Conservation (phyloP, 371 early-diverging fungal genomes). For the Syncephalastrum racemosum region DNA sequence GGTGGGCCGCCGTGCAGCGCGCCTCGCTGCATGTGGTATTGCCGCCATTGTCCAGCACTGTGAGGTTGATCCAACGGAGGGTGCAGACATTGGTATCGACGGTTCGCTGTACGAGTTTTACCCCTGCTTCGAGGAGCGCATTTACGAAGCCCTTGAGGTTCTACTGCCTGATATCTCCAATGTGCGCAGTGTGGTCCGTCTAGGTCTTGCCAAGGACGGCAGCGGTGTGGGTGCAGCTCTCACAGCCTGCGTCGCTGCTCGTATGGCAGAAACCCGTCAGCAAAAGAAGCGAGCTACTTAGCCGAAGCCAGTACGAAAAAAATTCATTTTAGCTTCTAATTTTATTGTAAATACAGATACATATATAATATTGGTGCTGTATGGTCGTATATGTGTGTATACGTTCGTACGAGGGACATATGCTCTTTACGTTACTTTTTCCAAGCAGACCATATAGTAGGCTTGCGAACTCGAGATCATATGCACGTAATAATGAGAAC, state of each 20-base stretch:
- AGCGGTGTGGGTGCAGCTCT: constrained; percentile 49
- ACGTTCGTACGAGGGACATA: too few relatives aligned
- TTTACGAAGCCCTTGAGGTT: constrained; percentile 69
- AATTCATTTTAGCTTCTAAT: too few relatives aligned
- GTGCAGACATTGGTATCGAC: constrained; percentile 86
- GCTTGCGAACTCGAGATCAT: too few relatives aligned
- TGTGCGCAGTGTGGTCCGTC: constrained; percentile 51
- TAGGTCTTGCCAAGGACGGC: constrained; percentile 56
- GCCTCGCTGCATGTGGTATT: constrained; percentile 80
- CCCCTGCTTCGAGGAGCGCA: constrained; percentile 80
- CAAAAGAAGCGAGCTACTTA: too few relatives aligned
- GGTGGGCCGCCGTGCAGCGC: constrained; percentile 86
- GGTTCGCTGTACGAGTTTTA: constrained; percentile 91
- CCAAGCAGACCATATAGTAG: too few relatives aligned
- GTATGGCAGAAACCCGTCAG: constrained; percentile 17
- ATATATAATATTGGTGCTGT: too few relatives aligned
- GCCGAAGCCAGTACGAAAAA: too few relatives aligned
- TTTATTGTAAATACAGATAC: too few relatives aligned
- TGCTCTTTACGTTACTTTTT: too few relatives aligned
- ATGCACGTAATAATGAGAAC: too few relatives aligned
- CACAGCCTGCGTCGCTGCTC: constrained; percentile 42
- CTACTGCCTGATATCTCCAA: constrained; percentile 51
- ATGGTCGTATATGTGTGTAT: too few relatives aligned
- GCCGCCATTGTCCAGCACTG: constrained; percentile 76
- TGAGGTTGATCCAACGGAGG: constrained; percentile 38